Evolutionary conservation across 345 rosid species (phyloP).

Genomic region (Luvunga scandens): DNA sequence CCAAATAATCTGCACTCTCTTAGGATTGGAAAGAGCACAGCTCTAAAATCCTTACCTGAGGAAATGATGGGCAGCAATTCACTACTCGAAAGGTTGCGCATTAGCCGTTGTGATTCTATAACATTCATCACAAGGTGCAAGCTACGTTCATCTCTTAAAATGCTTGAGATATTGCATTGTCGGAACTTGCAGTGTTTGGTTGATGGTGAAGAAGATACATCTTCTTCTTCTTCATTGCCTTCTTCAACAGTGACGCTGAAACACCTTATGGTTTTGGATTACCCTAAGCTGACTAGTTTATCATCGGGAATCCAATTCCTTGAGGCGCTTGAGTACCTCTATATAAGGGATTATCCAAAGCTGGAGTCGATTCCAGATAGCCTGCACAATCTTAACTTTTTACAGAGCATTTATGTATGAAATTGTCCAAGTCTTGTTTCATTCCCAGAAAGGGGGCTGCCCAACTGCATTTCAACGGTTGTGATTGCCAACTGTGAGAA

Average conservation of each 20-base stretch:
- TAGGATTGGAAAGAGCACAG: not conserved
- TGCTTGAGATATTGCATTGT: accelerated
- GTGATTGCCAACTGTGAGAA: accelerated
- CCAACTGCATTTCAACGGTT: not conserved
- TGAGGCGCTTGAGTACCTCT: not conserved
- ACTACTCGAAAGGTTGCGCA: not conserved
- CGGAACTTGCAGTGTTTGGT: too few species aligned
- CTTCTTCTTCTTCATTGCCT: not conserved
- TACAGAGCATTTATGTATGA: accelerated
- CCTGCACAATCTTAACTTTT: not conserved
- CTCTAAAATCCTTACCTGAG: not conserved
- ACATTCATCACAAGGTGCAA: not conserved
- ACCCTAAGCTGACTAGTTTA: slow-evolving; percentile 7
- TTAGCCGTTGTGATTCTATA: not conserved
- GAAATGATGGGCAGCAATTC: not conserved
- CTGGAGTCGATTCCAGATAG: not conserved
- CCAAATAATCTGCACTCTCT: not conserved
- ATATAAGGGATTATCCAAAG: not conserved
- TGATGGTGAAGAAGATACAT: too few species aligned
- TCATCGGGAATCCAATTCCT: not conserved
- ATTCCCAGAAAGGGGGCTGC: not conserved
- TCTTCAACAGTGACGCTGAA: not conserved
- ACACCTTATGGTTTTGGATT: not conserved
- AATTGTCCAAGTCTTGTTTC: not conserved
- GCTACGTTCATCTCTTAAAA: too few species aligned